Conservation (phyloP, 1,139 yeast genomes). For the Zygosaccharomyces sapae region DNA sequence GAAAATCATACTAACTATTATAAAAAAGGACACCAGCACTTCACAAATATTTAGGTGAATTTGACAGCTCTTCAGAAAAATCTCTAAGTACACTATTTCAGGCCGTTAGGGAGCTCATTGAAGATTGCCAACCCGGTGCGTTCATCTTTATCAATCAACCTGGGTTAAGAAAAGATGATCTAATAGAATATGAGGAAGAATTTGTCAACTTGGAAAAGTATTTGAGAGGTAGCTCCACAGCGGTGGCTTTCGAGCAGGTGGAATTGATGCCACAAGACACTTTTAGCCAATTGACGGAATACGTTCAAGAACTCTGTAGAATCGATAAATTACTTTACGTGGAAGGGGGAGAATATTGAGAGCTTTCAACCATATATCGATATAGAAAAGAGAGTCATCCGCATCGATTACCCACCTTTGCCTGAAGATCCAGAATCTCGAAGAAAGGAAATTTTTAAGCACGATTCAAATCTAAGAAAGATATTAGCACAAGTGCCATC, state of each 20-base stretch:
- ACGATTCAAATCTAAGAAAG: constrained; percentile 50
- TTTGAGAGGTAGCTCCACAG: constrained; percentile 57
- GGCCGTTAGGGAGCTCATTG: constrained; percentile 47
- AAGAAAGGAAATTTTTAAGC: constrained; percentile 36
- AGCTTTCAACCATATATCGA: constrained; percentile 48
- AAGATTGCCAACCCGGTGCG: constrained; percentile 65
- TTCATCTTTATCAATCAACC: constrained; percentile 68
- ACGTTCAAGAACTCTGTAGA: constrained; percentile 23
- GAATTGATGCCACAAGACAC: constrained; percentile 39
- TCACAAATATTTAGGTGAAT: constrained; percentile 19
- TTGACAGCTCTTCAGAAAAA: constrained; percentile 14
- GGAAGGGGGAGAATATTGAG: constrained; percentile 22
- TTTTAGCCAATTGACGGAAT: constrained; percentile 25
- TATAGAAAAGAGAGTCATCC: constrained; percentile 54
- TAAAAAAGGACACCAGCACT: constrained; percentile 25
- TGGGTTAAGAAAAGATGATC: constrained; percentile 58
- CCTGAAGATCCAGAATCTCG: constrained; percentile 40
- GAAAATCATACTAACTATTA: not conserved
- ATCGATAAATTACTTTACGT: constrained; percentile 23
- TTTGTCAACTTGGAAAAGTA: constrained; percentile 57
- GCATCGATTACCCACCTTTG: constrained; percentile 49
- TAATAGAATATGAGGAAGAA: constrained; percentile 41
- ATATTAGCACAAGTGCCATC: constrained; percentile 64
- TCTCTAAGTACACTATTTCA: constrained; percentile 43
- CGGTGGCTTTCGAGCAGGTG: constrained; percentile 40